Base-by-base conservation (phyloP, 2,329 filamentous ascomycete genomes). In the Pseudogymnoascus sp. region DNA sequence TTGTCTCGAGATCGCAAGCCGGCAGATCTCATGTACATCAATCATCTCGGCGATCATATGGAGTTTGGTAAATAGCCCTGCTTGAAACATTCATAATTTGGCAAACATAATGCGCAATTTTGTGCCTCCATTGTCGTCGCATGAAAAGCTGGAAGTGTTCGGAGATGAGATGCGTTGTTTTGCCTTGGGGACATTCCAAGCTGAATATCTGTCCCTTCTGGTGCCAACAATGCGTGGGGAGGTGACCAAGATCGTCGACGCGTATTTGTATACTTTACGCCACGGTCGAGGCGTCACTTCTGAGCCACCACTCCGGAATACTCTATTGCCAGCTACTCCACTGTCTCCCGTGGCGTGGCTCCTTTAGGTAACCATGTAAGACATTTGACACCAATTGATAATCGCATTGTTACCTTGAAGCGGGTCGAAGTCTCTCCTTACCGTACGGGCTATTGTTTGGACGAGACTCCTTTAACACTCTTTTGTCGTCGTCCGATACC, bases 11-110 rank as follows among this genome's bases (percentile, higher is more conserved):
- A 55, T 55, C 48, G 48, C 48, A 55, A 35, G n/a, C 15, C 15
- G 29, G 48, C 15, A 55, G 48, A 55, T 55, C 48, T 55, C 48
- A 55, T 55, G 48, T 55, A 55, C 48, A 55, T 55, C 48, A 55
- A 17, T 55, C 48, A 55, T 33, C n/a, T 55, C 29, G 29, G 15
- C 48, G 48, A 55, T 55, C 29, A 21, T 55, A 55, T 33, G 44
- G 44, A 21, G 25, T 44, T 12, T 25, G 21, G 41, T 44, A 55
- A 33, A 55, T 55, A 55, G 15, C 48, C 48, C 3, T 55, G 48
- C n/a, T 55, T 55, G 48, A 55, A 55, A 55, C 48, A 55, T 55
- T 55, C 48, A 35, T 33, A 55, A 55, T 55, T 21, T 35, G 44
- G 29, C 48, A 33, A 33, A 55, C 29, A 33, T 33, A 17, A 35